phyloP scores from a whole-genome alignment of 2,329 filamentous ascomycete genomes.

The Curvularia hawaiiensis region DNA sequence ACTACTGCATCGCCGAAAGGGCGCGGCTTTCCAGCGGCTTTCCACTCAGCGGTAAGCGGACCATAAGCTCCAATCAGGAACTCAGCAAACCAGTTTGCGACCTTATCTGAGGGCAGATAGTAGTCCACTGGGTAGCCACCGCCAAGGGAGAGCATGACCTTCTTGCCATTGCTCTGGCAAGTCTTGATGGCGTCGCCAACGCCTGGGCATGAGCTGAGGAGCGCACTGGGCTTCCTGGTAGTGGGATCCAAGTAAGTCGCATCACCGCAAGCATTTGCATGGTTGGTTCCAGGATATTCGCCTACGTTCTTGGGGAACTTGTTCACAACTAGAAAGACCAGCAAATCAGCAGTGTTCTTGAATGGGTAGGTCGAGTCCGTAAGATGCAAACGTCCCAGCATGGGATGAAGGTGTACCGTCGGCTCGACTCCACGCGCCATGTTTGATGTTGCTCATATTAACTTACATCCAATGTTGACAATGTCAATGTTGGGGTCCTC shows the following conservation, averaged over 20 bases:
- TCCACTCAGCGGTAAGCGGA: slow-evolving; percentile 43
- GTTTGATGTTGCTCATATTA: background rate
- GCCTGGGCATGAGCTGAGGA: slow-evolving; percentile 21
- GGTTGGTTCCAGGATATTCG: slow-evolving; percentile 60
- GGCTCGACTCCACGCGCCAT: background rate
- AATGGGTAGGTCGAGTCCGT: no score
- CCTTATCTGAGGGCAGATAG: slow-evolving; percentile 48
- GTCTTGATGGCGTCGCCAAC: slow-evolving; percentile 44
- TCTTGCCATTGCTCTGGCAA: slow-evolving; percentile 44
- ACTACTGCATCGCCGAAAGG: slow-evolving; percentile 55
- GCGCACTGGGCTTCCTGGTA: background rate
- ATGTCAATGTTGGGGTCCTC: slow-evolving; percentile 58
- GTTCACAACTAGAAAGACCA: slow-evolving; percentile 50
- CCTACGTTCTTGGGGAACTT: slow-evolving; percentile 56
- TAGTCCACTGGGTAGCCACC: slow-evolving; percentile 51
- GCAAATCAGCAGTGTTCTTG: slow-evolving; percentile 2
- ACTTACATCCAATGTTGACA: slow-evolving; percentile 57
- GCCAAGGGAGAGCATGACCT: slow-evolving; percentile 54
- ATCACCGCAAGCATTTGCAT: slow-evolving; percentile 58
- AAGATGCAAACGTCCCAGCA: background rate
- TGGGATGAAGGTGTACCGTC: background rate
- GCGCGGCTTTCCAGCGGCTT: slow-evolving; percentile 43
- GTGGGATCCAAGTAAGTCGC: slow-evolving; percentile 42
- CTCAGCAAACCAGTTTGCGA: slow-evolving; percentile 55
- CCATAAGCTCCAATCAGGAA: slow-evolving; percentile 59